These are phyloP conservation scores for Fraxinus quadrangulata DNA, from an alignment of 257 asterid species.

Conservation along the genomic window DNA sequence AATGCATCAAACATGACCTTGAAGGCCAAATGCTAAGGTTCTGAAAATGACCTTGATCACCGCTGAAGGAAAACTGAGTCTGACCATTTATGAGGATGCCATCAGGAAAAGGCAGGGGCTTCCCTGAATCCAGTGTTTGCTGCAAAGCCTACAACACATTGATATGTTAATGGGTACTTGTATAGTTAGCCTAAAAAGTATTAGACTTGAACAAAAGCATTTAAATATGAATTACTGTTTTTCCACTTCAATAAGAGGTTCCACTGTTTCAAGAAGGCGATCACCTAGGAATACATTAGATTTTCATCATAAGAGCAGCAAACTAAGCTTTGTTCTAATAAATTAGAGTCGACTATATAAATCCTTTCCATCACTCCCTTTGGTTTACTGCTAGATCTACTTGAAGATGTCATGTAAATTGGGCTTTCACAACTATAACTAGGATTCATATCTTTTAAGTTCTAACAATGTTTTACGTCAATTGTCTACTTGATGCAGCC, in stretches of 20 bases:
- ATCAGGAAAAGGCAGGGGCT: constrained; percentile 68
- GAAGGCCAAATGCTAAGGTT: background rate
- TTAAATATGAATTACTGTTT: no score
- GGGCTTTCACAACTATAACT: background rate
- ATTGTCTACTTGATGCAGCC: background rate
- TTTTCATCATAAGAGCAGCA: background rate
- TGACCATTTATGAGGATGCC: constrained; percentile 83
- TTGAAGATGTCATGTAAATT: background rate
- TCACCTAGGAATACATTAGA: no score
- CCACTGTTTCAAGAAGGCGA: no score
- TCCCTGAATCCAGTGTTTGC: constrained; percentile 75
- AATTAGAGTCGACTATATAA: background rate
- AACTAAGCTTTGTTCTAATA: background rate
- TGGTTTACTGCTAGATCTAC: background rate
- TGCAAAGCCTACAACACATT: constrained; percentile 67
- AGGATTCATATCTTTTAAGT: background rate
- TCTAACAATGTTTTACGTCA: background rate
- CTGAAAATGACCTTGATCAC: constrained; percentile 64
- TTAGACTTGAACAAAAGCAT: no score
- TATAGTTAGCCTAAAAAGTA: no score
- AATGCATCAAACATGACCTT: background rate
- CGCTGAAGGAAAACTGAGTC: constrained; percentile 57
- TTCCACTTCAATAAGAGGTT: no score
- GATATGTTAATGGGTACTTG: background rate
- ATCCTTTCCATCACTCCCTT: background rate